Base-by-base conservation (phyloP, 495 filamentous ascomycete species). In the Pseudotulostoma volvatum region DNA sequence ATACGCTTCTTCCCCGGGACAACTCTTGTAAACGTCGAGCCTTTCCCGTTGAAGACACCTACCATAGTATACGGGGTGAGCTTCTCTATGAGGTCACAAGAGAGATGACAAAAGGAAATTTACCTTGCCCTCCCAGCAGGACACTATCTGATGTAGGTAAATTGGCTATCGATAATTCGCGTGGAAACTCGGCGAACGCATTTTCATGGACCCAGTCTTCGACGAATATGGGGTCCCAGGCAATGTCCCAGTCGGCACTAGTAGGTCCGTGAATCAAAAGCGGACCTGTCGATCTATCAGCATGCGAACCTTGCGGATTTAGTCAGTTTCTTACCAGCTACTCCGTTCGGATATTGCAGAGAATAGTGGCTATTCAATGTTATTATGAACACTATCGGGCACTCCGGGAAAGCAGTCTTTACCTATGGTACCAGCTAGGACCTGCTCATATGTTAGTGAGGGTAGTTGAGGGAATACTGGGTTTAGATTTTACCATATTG, bases 371-470 rank as follows among this genome's bases (percentile, higher is more conserved):
- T 28, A 28, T n/a, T n/a, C n/a, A n/a, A n/a, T n/a, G n/a, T n/a
- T n/a, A n/a, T n/a, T n/a, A n/a, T n/a, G n/a, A n/a, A n/a, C n/a
- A n/a, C n/a, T n/a, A n/a, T n/a, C n/a, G n/a, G n/a, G n/a, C n/a
- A n/a, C n/a, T n/a, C n/a, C n/a, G n/a, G n/a, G n/a, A n/a, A n/a
- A n/a, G n/a, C n/a, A n/a, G n/a, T n/a, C n/a, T n/a, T n/a, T n/a
- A n/a, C n/a, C n/a, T n/a, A 45, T 78, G 76, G 38, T 77, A 79
- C 74, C 73, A 79, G 5, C 63, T 59, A 0, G 65, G 68, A 15
- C 63, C 52, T 9, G 60, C 61, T 46, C 65, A 71, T 46, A 74
- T 69, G 11, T 52, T 57, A 46, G n/a, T n/a, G n/a, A n/a, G n/a
- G n/a, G n/a, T n/a, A n/a, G n/a, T n/a, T n/a, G n/a, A n/a, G n/a